Conservation (phyloP, 2,329 filamentous ascomycete genomes). For the Parascedosporium putredinis region DNA sequence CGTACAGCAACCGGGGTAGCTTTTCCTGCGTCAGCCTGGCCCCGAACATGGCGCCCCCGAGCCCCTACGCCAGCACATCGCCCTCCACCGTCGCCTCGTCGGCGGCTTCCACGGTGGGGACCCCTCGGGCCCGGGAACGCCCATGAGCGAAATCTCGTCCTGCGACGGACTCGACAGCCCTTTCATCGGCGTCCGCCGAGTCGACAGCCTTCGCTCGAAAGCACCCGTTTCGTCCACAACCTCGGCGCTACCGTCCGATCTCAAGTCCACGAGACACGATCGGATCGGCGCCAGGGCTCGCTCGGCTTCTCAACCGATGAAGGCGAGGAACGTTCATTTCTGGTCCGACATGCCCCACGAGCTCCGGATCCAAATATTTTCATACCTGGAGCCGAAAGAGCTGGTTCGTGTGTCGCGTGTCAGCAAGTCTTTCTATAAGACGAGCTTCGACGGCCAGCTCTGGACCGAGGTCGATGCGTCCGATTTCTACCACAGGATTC, state of each 20-base stretch:
- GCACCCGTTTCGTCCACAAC: slow-evolving; percentile 31
- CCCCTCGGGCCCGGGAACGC: slow-evolving; percentile 21
- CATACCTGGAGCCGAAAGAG: slow-evolving; percentile 68
- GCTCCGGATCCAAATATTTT: slow-evolving; percentile 66
- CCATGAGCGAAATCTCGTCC: slow-evolving; percentile 28
- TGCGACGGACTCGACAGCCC: slow-evolving; percentile 33
- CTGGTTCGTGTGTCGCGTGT: slow-evolving; percentile 69
- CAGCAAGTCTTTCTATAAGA: slow-evolving; percentile 65
- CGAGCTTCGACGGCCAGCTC: slow-evolving; percentile 90
- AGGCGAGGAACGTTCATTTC: slow-evolving; percentile 46
- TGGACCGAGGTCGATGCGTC: slow-evolving; percentile 81
- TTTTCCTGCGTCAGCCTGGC: slow-evolving; percentile 46
- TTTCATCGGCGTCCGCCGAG: slow-evolving; percentile 15
- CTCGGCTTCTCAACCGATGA: neutral
- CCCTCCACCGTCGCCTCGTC: slow-evolving; percentile 29
- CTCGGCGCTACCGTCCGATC: slow-evolving; percentile 52
- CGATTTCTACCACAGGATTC: slow-evolving; percentile 79
- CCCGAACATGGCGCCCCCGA: slow-evolving; percentile 22
- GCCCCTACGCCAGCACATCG: slow-evolving; percentile 21
- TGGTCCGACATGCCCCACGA: slow-evolving; percentile 78
- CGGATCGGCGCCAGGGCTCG: neutral
- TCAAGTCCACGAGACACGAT: slow-evolving; percentile 34
- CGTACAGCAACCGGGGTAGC: slow-evolving; percentile 46
- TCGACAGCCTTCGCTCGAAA: slow-evolving; percentile 22
- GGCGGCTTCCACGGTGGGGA: slow-evolving; percentile 24